Base-by-base conservation (phyloP, 2,329 filamentous ascomycete genomes). In the Ceratocystis cacaofunesta region DNA sequence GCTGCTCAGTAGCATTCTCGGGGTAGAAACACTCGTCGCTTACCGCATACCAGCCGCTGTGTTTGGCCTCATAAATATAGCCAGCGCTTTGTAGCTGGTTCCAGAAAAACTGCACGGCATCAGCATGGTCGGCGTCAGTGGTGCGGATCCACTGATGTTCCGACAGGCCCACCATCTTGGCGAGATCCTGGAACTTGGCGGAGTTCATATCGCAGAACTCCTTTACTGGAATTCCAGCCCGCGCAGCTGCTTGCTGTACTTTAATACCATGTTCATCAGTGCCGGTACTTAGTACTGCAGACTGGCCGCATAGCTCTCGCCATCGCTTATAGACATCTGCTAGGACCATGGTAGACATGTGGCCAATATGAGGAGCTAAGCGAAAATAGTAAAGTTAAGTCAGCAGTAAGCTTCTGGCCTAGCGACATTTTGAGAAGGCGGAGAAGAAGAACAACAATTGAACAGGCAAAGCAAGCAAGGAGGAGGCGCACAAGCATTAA, bases 251-350 rank as follows among this genome's bases (percentile, higher is more conserved):
- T 74, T 86, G 87, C 74, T 99, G 94, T 25, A 97, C 88, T 80
- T 99, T 99, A 83, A 96, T 88, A 55, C 94, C 94, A 78, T 99
- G 92, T 75, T 99, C 94, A 74, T 99, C 94, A 44, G 92, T 97
- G 67, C 94, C 94, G 0, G 94, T 99, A 71, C 88, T 86, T 15
- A 99, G 78, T 69, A 90, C 80, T 2, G 92, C 87, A 61, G 80
- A 77, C 36, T 84, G 75, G 46, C 89, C 89, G 68, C 87, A 84
- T 63, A 99, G 80, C 41, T 84, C 78, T 73, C 95, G 85, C 90
- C 91, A 99, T 76, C 94, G 83, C 76, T 97, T 99, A 70, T 96
- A 78, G 64, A 96, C 86, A 75, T 99, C 94, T 69, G 90, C 82
- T 57, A 99, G 82, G 71, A 97, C 81, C 85, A 97, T 92, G 52